A percentile compares a stretch with the other conserved stretches of the same genome.
Evolutionary conservation across 2,329 filamentous ascomycete species (phyloP).

Genomic region (Colletotrichum endophyticum): DNA sequence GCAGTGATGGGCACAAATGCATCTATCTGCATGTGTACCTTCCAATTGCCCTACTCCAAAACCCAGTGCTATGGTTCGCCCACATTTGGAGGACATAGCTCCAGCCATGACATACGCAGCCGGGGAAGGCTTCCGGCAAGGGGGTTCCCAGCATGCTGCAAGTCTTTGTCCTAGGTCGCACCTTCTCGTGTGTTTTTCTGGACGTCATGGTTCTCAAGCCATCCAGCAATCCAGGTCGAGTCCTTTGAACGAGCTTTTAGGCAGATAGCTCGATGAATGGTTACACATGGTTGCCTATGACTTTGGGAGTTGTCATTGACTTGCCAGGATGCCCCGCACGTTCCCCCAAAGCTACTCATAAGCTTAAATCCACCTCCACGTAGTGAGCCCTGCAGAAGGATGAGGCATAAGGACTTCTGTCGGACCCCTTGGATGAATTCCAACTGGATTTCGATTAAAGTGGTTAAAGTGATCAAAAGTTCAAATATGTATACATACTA

Average conservation of each 20-base stretch:
- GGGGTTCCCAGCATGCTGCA: not conserved
- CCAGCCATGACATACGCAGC: not conserved
- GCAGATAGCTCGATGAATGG: not conserved
- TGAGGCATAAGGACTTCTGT: not conserved
- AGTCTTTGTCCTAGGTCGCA: not conserved
- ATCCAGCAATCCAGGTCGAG: not conserved
- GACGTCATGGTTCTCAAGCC: not conserved
- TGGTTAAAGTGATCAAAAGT: not conserved
- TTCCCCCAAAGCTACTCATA: not conserved
- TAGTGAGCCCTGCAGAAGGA: not conserved
- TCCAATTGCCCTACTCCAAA: not conserved
- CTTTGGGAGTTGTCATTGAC: not conserved
- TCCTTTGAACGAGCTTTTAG: not conserved
- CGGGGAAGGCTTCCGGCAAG: not conserved
- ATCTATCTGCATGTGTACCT: not conserved
- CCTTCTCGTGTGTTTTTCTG: not conserved
- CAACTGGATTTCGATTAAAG: not conserved
- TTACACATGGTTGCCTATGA: not conserved
- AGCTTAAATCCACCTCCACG: not conserved
- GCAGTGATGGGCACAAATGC: not conserved
- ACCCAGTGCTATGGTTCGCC: not conserved
- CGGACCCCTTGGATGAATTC: not conserved
- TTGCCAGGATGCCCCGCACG: not conserved
- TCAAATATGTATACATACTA: not conserved
- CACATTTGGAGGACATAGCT: not conserved